phyloP scores from a whole-genome alignment of 331 rosid genomes.

The Pyrus hybrid region DNA sequence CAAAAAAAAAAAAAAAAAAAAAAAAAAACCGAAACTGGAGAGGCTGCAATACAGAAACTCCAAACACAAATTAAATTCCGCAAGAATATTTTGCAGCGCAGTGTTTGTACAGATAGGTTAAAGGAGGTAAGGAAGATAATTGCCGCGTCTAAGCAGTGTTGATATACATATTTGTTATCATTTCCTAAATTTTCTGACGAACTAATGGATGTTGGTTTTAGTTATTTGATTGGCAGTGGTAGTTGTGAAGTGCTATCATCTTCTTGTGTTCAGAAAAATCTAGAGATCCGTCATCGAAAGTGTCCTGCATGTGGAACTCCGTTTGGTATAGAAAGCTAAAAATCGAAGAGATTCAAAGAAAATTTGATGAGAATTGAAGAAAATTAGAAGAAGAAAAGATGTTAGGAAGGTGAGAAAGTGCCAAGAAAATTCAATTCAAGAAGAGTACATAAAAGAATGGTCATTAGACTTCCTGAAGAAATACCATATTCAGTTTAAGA shows the following conservation, averaged over 20 bases:
- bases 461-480: no score
- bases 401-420: no score
- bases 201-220: not conserved
- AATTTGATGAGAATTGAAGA: no score
- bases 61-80: slow-evolving; percentile 67
- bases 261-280: slow-evolving; percentile 84
- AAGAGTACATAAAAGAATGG: no score
- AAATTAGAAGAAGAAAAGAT: no score
- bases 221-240: slow-evolving; percentile 52
- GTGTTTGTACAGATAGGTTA: slow-evolving; percentile 86
- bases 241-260: slow-evolving; percentile 84
- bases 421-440: no score
- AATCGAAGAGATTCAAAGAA: no score
- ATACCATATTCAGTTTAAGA: no score
- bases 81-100: slow-evolving; percentile 84
- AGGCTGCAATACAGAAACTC: slow-evolving; percentile 66
- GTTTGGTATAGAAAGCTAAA: slow-evolving; percentile 31
- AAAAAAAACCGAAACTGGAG: slow-evolving; percentile 49
- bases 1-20: no score
- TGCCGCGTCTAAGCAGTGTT: not conserved
- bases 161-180: not conserved
- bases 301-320: slow-evolving; percentile 97
- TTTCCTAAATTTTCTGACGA: not conserved
- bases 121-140: slow-evolving; percentile 64
- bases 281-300: slow-evolving; percentile 84